Evolutionary conservation across 345 rosid species (phyloP).

Genomic region (Heritiera littoralis): DNA sequence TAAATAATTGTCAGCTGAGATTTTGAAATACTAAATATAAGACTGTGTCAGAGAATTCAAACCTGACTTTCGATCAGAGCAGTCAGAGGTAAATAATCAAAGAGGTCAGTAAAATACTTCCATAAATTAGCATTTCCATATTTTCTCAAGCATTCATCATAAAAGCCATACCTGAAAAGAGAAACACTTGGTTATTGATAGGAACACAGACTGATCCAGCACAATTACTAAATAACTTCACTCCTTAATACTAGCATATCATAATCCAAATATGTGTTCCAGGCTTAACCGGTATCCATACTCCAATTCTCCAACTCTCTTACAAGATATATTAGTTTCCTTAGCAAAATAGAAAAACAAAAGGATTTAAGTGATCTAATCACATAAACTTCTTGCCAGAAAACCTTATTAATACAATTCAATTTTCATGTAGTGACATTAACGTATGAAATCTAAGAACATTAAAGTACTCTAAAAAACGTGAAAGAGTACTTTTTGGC

Average conservation of each 20-base stretch:
- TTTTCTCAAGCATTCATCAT: conserved; percentile 60
- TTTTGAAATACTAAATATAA: not conserved
- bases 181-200: not conserved
- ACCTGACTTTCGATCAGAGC: conserved; percentile 67
- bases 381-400: not conserved
- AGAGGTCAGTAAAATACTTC: conserved; percentile 58
- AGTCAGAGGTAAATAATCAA: conserved; percentile 60
- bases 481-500: not conserved
- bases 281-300: not conserved
- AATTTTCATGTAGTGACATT: not conserved
- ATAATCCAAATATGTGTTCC: not conserved
- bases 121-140: conserved; percentile 63
- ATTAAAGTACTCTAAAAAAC: not conserved
- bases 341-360: not conserved
- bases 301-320: not conserved
- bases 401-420: not conserved
- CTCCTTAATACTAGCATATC: conserved; percentile 5
- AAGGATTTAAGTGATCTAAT: not conserved
- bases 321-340: not conserved
- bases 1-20: conserved; percentile 16
- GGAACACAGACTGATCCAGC: not conserved
- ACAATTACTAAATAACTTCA: conserved; percentile 1
- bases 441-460: not conserved
- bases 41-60: conserved; percentile 13
- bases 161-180: conserved; percentile 56